phyloP scores from a whole-genome alignment of 2,329 filamentous ascomycete genomes.

The Paracorniculantispora psalliotae region DNA sequence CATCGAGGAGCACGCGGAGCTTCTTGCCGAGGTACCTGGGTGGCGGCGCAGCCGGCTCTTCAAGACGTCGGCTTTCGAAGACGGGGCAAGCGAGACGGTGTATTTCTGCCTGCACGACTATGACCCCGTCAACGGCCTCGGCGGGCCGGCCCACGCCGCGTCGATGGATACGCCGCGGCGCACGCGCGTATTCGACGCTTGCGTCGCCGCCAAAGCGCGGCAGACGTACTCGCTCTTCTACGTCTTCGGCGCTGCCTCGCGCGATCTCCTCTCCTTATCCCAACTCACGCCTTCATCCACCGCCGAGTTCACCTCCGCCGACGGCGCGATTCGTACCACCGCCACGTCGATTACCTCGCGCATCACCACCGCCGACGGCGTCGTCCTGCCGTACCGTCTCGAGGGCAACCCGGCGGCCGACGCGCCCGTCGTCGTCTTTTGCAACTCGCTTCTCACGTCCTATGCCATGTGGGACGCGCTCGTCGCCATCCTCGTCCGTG shows the following conservation, averaged over 20 bases:
- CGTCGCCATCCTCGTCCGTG: conserved; percentile 53
- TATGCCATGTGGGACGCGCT: conserved; percentile 78
- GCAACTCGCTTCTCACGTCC: conserved; percentile 75
- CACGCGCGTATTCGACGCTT: conserved; percentile 52
- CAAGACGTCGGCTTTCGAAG: conserved; percentile 56
- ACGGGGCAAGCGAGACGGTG: conserved; percentile 33
- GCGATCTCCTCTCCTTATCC: conserved; percentile 59
- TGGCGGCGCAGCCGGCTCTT: conserved; percentile 73
- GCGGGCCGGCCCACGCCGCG: conserved; percentile 58
- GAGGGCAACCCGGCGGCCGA: conserved; percentile 63
- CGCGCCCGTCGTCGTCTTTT: conserved; percentile 69
- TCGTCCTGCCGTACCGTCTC: conserved; percentile 66
- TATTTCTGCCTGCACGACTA: conserved; percentile 71
- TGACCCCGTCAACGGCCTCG: conserved; percentile 59
- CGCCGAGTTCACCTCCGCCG: conserved; percentile 49
- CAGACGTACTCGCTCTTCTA: conserved; percentile 70
- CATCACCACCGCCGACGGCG: conserved; percentile 62
- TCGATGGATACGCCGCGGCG: conserved; percentile 59
- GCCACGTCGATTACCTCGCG: conserved; percentile 58
- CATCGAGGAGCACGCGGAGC: conserved; percentile 65
- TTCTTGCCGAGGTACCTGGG: conserved; percentile 69
- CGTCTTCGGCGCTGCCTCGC: conserved; percentile 69
- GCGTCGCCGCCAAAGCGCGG: conserved; percentile 52
- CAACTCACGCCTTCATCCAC: conserved; percentile 39
- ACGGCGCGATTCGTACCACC: conserved; percentile 52